A percentile compares a stretch with the other conserved stretches of the same genome.
Evolutionary conservation across 768 basidiomycete genomes (phyloP).

Genomic region (Sporobolomyces roseus): DNA sequence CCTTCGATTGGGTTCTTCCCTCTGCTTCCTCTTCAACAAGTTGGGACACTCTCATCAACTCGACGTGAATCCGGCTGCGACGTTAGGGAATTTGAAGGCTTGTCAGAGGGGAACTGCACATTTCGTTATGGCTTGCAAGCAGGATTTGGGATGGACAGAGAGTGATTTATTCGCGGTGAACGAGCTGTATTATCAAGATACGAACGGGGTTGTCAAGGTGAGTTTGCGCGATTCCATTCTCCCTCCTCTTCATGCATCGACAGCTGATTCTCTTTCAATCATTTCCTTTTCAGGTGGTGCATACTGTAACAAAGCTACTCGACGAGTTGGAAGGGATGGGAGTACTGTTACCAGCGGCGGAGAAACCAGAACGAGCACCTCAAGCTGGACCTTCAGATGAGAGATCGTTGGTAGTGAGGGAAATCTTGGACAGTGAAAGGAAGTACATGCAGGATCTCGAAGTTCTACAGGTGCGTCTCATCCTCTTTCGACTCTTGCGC

Average conservation of each 20-base stretch:
- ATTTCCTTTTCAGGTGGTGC: slow-evolving; percentile 62
- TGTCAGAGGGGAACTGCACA: slow-evolving; percentile 87
- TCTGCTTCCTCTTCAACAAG: slow-evolving; percentile 94
- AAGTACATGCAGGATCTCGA: slow-evolving; percentile 98
- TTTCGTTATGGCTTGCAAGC: slow-evolving; percentile 82
- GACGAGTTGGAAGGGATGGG: slow-evolving; percentile 66
- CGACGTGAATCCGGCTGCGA: slow-evolving; percentile 65
- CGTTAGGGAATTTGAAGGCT: slow-evolving; percentile 65
- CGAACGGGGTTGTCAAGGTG: slow-evolving; percentile 92
- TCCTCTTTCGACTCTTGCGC: not conserved
- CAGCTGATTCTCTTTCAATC: too few relatives aligned
- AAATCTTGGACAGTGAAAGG: slow-evolving; percentile 91
- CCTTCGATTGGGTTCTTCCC: slow-evolving; percentile 84
- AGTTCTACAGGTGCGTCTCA: slow-evolving; percentile 90
- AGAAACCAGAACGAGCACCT: slow-evolving; percentile 18
- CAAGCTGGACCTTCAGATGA: slow-evolving; percentile 36
- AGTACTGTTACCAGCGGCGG: slow-evolving; percentile 26
- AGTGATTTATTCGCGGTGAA: slow-evolving; percentile 68
- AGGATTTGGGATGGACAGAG: slow-evolving; percentile 50
- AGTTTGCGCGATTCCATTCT: not conserved
- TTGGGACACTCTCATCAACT: slow-evolving; percentile 54
- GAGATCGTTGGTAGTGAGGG: slow-evolving; percentile 56
- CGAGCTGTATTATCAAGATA: slow-evolving; percentile 81
- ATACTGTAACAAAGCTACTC: slow-evolving; percentile 80
- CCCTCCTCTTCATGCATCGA: not conserved